These are phyloP conservation scores for Hibiscus trionum DNA, from an alignment of 345 rosid genomes.

Conservation along the genomic window DNA sequence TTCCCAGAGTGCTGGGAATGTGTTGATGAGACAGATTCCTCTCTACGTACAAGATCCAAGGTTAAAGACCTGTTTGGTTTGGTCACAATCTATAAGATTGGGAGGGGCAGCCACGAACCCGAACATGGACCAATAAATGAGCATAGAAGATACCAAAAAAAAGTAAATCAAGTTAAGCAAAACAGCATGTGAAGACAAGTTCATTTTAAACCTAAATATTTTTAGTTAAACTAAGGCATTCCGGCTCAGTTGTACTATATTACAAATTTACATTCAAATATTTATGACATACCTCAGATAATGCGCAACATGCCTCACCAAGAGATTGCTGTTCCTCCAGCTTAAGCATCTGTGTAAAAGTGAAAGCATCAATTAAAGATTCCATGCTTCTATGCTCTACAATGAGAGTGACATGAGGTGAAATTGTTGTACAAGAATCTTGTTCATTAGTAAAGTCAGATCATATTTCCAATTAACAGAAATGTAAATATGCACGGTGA, in stretches of 20 bases:
- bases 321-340: constrained; percentile 68
- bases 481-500: not conserved
- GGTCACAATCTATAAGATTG: constrained; percentile 42
- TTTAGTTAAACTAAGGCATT: not conserved
- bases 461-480: not conserved
- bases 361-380: constrained; percentile 9
- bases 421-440: not conserved
- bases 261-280: not conserved
- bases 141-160: no score
- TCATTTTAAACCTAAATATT: not conserved
- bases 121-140: not conserved
- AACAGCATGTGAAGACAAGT: not conserved
- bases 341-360: constrained; percentile 51
- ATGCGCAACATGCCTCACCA: constrained; percentile 53
- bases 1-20: constrained; percentile 40
- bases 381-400: constrained; percentile 1
- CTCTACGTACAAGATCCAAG: constrained; percentile 49
- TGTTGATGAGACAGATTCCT: constrained; percentile 35
- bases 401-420: not conserved
- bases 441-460: not conserved
- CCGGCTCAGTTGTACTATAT: not conserved
- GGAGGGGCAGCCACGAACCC: no score
- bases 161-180: not conserved
- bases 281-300: constrained; percentile 48
- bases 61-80: constrained; percentile 40